A percentile compares a stretch with the other conserved stretches of the same genome.
Evolutionary conservation across 768 basidiomycete genomes (phyloP).

Genomic region (Dacryopinax spathularia): DNA sequence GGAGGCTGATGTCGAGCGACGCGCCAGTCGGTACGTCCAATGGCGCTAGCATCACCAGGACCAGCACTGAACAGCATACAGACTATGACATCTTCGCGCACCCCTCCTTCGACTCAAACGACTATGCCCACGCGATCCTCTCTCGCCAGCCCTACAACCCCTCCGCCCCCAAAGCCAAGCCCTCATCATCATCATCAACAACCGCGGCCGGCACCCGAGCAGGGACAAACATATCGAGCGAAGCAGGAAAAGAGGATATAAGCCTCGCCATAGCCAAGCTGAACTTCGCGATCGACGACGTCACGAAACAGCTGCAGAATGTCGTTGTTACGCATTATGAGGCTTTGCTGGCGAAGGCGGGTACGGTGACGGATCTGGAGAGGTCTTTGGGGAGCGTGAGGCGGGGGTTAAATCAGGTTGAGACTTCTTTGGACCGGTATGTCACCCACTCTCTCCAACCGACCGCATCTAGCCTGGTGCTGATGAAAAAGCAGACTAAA

Average conservation of each 20-base stretch:
- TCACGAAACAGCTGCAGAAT: constrained; percentile 74
- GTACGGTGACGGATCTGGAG: constrained; percentile 54
- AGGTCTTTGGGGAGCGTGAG: constrained; percentile 54
- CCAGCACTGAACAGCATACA: too few relatives aligned
- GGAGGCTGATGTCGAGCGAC: neutral
- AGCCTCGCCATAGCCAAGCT: constrained; percentile 80
- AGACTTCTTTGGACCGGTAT: constrained; percentile 63
- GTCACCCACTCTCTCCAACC: constrained; percentile 17
- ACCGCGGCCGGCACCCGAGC: constrained; percentile 30
- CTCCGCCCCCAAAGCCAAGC: constrained; percentile 23
- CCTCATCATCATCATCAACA: constrained; percentile 13
- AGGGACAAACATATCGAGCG: constrained; percentile 24
- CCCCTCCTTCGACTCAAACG: constrained; percentile 68
- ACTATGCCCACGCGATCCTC: constrained; percentile 81
- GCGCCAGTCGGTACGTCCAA: neutral
- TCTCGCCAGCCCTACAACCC: constrained; percentile 59
- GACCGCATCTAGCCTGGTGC: constrained; percentile 18
- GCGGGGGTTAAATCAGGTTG: constrained; percentile 57
- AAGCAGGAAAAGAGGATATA: constrained; percentile 58
- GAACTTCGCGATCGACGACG: constrained; percentile 77
- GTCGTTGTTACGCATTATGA: constrained; percentile 76
- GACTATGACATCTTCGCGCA: constrained; percentile 66
- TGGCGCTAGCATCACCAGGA: too few relatives aligned
- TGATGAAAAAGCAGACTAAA: constrained; percentile 59
- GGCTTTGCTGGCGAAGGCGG: constrained; percentile 66